Evolutionary conservation across 345 rosid genomes (phyloP).

Genomic region (Eucalyptus marginata): DNA sequence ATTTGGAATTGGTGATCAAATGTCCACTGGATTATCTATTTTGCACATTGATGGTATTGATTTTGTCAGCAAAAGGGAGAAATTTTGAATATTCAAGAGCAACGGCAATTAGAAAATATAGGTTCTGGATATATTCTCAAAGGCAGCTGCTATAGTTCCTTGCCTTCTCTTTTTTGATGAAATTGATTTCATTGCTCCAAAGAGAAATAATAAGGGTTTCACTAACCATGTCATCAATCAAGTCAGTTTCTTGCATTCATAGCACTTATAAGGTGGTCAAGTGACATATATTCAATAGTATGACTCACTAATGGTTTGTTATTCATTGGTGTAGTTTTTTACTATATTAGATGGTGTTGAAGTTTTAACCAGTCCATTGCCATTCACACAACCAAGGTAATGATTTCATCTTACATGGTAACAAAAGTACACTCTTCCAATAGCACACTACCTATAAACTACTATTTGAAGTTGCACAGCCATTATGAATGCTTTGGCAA

Average conservation of each 20-base stretch:
- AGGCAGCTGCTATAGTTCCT: constrained; percentile 21
- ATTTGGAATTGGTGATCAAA: background rate
- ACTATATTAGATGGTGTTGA: constrained; percentile 59
- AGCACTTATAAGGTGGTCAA: background rate
- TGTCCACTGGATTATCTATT: background rate
- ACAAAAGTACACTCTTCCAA: too few species aligned
- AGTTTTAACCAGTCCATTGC: too few species aligned
- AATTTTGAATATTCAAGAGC: background rate
- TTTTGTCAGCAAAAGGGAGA: background rate
- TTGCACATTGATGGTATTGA: background rate
- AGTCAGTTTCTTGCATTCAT: constrained; percentile 29
- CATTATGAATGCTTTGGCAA: too few species aligned
- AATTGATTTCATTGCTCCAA: constrained; percentile 86
- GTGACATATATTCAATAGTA: background rate
- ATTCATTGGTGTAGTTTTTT: constrained; percentile 38
- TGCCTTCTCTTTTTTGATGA: constrained; percentile 76
- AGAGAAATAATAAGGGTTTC: constrained; percentile 87
- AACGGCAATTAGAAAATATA: background rate
- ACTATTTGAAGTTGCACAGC: too few species aligned
- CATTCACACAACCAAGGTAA: too few species aligned
- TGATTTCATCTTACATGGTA: too few species aligned
- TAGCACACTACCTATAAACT: too few species aligned
- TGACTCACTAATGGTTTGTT: constrained; percentile 1
- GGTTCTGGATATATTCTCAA: constrained; percentile 85
- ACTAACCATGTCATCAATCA: constrained; percentile 91